phyloP scores from a whole-genome alignment of 768 basidiomycete species.

The Daedalea quercina region DNA sequence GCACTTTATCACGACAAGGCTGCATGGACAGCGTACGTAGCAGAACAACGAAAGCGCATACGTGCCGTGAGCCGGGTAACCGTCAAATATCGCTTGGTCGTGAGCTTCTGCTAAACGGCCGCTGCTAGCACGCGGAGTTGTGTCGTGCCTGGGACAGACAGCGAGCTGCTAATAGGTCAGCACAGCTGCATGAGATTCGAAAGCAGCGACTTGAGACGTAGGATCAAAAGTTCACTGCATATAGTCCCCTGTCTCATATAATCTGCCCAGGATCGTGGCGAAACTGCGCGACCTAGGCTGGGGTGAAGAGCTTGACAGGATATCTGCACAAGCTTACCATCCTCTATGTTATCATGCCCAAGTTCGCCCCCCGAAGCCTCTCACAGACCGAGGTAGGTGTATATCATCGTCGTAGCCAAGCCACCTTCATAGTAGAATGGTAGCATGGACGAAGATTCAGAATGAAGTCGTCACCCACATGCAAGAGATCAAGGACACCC shows the following conservation, averaged over 20 bases:
- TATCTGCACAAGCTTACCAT: too few species aligned
- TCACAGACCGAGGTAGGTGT: constrained; percentile 8
- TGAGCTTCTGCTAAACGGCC: neutral
- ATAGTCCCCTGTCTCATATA: too few species aligned
- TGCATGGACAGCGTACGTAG: too few species aligned
- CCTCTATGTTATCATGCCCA: neutral
- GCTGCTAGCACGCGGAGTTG: neutral
- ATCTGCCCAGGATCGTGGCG: constrained; percentile 1
- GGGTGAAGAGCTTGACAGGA: constrained; percentile 5
- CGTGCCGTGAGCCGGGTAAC: too few species aligned
- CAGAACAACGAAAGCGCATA: too few species aligned
- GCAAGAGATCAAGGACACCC: neutral
- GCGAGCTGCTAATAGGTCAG: neutral
- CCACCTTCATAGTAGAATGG: neutral
- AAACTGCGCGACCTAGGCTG: constrained; percentile 7
- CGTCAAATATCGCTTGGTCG: too few species aligned
- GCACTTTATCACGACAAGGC: too few species aligned
- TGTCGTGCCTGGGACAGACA: neutral
- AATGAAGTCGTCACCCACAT: constrained; percentile 1
- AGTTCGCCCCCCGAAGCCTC: constrained; percentile 6
- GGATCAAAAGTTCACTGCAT: too few species aligned
- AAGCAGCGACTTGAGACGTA: neutral
- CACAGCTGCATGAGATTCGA: neutral
- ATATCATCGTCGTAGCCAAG: neutral
- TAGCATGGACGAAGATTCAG: constrained; percentile 5